Evolutionary conservation across 345 rosid species (phyloP).

Genomic region (Melastoma malabathricum): DNA sequence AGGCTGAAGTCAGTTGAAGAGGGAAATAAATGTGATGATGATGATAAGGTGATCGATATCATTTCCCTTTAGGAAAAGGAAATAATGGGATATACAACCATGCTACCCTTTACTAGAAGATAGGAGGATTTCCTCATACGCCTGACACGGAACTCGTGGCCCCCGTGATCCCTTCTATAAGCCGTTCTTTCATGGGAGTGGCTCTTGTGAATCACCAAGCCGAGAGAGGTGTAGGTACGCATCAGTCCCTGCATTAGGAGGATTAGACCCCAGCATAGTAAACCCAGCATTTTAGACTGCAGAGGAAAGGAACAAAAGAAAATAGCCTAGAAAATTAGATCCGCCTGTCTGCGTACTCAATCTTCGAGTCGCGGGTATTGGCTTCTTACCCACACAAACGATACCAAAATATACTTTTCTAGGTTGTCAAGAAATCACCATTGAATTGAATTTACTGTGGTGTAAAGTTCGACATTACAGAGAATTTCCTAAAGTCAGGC

Average conservation of each 20-base stretch:
- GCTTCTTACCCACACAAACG: not conserved
- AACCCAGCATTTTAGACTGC: not conserved
- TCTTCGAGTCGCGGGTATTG: too few relatives aligned
- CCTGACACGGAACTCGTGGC: too few relatives aligned
- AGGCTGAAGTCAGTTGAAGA: too few relatives aligned
- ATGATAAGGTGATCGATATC: too few relatives aligned
- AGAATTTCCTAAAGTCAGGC: not conserved
- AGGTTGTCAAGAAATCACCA: not conserved
- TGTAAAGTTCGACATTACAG: not conserved
- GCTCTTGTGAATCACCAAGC: constrained; percentile 58
- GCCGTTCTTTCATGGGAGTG: constrained; percentile 35
- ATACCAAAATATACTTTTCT: not conserved
- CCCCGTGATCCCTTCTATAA: too few relatives aligned
- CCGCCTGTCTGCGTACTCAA: too few relatives aligned
- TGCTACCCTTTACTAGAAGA: not conserved
- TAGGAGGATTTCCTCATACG: too few relatives aligned
- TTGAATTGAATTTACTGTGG: not conserved
- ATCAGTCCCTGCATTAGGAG: constrained; percentile 53
- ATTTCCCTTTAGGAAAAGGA: too few relatives aligned
- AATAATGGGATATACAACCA: not conserved
- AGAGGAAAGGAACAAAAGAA: too few relatives aligned
- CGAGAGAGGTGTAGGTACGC: constrained; percentile 66
- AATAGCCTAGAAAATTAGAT: too few relatives aligned
- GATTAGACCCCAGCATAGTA: not conserved
- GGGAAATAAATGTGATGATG: too few relatives aligned